A percentile compares a stretch with the other conserved stretches of the same genome.
phyloP scores from a whole-genome alignment of 2,329 filamentous ascomycete species.

The Colletotrichum sp. region DNA sequence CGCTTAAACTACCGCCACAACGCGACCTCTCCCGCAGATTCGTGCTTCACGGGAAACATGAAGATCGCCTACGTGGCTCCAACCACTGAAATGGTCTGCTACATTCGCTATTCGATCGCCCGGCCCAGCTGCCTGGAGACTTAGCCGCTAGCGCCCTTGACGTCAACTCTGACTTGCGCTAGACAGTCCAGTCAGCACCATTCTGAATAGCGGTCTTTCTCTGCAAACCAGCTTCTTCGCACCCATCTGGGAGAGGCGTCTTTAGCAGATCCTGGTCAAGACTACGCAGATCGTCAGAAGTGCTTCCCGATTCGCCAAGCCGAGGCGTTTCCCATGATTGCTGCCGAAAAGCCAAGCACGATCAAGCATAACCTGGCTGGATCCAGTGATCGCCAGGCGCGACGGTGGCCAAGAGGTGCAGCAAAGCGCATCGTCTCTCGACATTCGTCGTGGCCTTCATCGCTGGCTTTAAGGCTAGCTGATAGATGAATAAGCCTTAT shows the following conservation, averaged over 20 bases:
- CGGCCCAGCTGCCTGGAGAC: neutral
- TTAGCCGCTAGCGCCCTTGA: constrained; percentile 7
- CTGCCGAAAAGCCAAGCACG: neutral
- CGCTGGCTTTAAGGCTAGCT: neutral
- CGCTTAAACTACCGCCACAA: constrained; percentile 11
- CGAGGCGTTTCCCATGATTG: neutral
- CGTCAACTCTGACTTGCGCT: neutral
- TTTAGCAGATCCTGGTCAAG: neutral
- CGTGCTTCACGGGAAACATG: neutral
- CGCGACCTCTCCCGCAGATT: neutral
- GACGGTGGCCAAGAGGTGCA: neutral
- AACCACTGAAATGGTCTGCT: neutral
- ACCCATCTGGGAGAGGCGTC: neutral
- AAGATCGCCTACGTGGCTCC: constrained; percentile 20
- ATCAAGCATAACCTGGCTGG: neutral
- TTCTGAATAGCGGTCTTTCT: neutral
- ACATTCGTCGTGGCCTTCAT: neutral
- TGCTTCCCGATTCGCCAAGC: neutral
- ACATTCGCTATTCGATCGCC: neutral
- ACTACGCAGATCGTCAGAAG: neutral
- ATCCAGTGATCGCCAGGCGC: neutral
- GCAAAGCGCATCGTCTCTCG: neutral
- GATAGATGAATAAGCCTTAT: neutral
- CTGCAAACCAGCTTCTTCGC: neutral
- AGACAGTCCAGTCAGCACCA: neutral